Evolutionary conservation across 441 rosid genomes (phyloP), one percentile per base, ranked within the genome.

Genomic region (Melastoma candidum): DNA sequence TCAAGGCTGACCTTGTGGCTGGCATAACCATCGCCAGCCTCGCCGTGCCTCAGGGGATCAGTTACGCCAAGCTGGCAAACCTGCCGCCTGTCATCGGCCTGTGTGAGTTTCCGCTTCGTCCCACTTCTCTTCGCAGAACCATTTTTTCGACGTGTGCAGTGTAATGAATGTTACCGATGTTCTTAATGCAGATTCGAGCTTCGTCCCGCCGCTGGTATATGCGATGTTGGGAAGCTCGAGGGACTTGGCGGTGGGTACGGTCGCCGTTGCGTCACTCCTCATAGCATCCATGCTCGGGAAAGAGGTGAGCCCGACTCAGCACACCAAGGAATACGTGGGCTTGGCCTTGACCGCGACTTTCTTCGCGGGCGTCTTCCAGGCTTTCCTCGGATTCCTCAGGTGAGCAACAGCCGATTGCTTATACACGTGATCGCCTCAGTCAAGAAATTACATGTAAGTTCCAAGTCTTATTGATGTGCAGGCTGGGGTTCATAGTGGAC

Each of bases 1-100:
- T 81, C 71, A 78, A 78, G 53, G 71, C 87, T 22, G 84, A 81
- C 41, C 61, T 76, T 39, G 39, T 81, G 12, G 71, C 87, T 1
- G 87, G 87, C 46, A 76, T 81, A 58, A 81, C 87, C 27, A 74
- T 81, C 46, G 82, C 87, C 61, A 81, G 87, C 49, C 84, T 81
- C 14, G 87, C 87, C 1, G 78, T 81, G 44, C 87, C 87, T 61
- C 87, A 81, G 66, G 87, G 87, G 53, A 81, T 81, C 43, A 81
- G 87, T 59, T 81, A 81, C 43, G 87, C 87, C 46, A 63, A 57
- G 6, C 65, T 81, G 13, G 87, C 81, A 44, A 74, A 65, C 76
- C 68, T 81, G 13, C 87, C 87, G 6, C 74, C 84, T 0, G 72
- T 81, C 32, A 69, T 81, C 54, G 87, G 87, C 64, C 76, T 81